A percentile compares a stretch with the other conserved stretches of the same genome.
These are phyloP conservation scores for Zizania palustris DNA, from an alignment of 202 grass and related monocot genomes.

Conservation along the genomic window DNA sequence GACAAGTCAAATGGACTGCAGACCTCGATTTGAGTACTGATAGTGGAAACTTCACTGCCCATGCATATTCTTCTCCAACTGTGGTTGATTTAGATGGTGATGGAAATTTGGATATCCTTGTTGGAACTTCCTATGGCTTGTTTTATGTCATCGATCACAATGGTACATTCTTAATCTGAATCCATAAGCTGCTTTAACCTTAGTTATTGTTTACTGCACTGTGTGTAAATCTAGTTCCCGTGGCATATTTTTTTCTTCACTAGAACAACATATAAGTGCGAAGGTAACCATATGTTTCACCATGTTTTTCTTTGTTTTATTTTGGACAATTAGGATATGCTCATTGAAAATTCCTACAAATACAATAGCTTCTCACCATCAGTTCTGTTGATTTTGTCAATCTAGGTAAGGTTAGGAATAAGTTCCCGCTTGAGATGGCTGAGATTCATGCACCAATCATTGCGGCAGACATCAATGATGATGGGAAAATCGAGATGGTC, in stretches of 20 bases:
- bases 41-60: constrained; percentile 70
- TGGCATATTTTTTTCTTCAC: constrained; percentile 16
- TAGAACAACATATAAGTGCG: constrained; percentile 26
- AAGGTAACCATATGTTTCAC: constrained; percentile 29
- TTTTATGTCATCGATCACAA: constrained; percentile 91
- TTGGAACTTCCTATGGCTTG: constrained; percentile 87
- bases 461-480: constrained; percentile 94
- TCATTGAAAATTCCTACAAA: background rate
- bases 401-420: constrained; percentile 80
- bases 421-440: constrained; percentile 95
- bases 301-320: constrained; percentile 11
- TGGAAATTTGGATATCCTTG: constrained; percentile 92
- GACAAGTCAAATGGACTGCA: constrained; percentile 82
- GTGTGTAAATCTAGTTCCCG: constrained; percentile 16
- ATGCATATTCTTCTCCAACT: constrained; percentile 82
- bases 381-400: constrained; percentile 30
- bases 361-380: constrained; percentile 9
- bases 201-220: constrained; percentile 10
- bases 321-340: constrained; percentile 14
- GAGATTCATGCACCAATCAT: constrained; percentile 87
- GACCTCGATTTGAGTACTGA: constrained; percentile 90
- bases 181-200: constrained; percentile 27
- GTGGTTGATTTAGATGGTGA: constrained; percentile 97
- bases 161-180: constrained; percentile 54
- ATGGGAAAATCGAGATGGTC: constrained; percentile 93